Conservation (phyloP, 805 yeast genomes). For the Sungouiella blattae region DNA sequence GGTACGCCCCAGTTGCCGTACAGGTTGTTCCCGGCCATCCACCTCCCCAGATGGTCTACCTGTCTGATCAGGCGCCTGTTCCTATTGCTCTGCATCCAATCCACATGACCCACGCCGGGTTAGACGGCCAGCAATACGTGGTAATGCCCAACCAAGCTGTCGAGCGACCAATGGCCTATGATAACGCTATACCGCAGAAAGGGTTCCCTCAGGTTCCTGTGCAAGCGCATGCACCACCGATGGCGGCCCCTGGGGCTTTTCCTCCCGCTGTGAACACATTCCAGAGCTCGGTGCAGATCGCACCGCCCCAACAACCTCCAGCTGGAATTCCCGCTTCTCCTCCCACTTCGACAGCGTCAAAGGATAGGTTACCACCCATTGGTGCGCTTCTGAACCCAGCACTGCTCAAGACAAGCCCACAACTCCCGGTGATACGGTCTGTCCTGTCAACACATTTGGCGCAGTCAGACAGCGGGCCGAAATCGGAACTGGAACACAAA, state of each 20-base stretch:
- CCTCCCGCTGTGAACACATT: not conserved
- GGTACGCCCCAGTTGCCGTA: too few species aligned
- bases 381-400: constrained; percentile 5
- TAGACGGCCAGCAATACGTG: not conserved
- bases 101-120: not conserved
- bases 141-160: not conserved
- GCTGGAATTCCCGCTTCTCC: too few species aligned
- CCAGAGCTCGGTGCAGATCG: too few species aligned
- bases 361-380: constrained; percentile 1
- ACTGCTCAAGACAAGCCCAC: constrained; percentile 4
- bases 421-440: not conserved
- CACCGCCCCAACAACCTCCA: too few species aligned
- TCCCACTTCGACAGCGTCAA: too few species aligned
- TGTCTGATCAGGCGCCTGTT: not conserved
- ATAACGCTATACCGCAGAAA: not conserved
- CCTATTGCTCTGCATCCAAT: not conserved
- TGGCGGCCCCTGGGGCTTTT: not conserved
- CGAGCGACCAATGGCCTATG: not conserved
- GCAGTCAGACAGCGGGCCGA: too few species aligned
- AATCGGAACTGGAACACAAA: constrained; percentile 1
- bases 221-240: not conserved
- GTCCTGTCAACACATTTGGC: not conserved
- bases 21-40: too few species aligned
- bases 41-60: too few species aligned
- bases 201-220: too few species aligned